Conservation (phyloP, 352 stramenopile genomes). For the Pythium pyrilobum region DNA sequence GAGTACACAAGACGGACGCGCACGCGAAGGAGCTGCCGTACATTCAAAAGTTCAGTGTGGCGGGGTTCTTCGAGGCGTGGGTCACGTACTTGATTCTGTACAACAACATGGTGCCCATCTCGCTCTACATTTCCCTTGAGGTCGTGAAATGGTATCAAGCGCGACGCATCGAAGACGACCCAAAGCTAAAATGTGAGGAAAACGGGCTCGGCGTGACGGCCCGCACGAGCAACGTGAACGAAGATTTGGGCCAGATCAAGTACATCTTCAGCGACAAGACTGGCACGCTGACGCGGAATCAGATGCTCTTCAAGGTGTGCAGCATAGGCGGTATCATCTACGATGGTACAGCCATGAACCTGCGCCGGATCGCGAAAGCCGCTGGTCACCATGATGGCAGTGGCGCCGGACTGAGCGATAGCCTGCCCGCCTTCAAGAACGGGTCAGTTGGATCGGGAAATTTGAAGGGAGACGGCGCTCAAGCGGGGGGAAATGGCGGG, state of each 20-base stretch:
- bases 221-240: slow-evolving; percentile 92
- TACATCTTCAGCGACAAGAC: slow-evolving; percentile 99
- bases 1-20: slow-evolving; percentile 21
- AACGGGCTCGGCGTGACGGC: slow-evolving; percentile 72
- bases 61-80: slow-evolving; percentile 55
- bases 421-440: slow-evolving; percentile 5
- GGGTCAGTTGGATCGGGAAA: slow-evolving; percentile 12
- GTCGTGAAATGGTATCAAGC: slow-evolving; percentile 95
- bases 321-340: slow-evolving; percentile 90
- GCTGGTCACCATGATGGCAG: slow-evolving; percentile 11
- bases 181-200: slow-evolving; percentile 45
- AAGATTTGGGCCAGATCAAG: slow-evolving; percentile 96
- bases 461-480: slow-evolving; percentile 7
- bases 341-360: slow-evolving; percentile 62
- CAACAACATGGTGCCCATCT: slow-evolving; percentile 95
- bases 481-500: neutral
- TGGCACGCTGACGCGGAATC: slow-evolving; percentile 98
- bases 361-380: slow-evolving; percentile 32
- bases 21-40: slow-evolving; percentile 25
- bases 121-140: slow-evolving; percentile 97
- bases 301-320: slow-evolving; percentile 97
- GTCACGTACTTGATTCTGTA: slow-evolving; percentile 83
- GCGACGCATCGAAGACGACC: slow-evolving; percentile 88
- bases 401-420: neutral
- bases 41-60: slow-evolving; percentile 26